Conservation (phyloP, 108 stramenopile genomes). For the Cyclotella sp. region DNA sequence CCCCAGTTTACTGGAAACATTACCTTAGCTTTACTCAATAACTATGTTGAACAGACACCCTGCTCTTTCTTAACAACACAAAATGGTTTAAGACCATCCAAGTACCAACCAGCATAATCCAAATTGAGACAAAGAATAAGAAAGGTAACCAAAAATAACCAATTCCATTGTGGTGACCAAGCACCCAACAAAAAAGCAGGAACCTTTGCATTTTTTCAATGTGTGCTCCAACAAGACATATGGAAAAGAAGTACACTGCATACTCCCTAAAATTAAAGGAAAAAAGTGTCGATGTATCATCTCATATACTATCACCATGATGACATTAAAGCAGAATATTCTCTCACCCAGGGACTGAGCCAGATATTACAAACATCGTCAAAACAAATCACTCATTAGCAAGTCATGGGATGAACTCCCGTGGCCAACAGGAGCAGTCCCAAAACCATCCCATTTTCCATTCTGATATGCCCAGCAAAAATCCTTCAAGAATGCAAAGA, state of each 20-base stretch:
- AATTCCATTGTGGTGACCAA: constrained; percentile 69
- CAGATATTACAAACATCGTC: constrained; percentile 63
- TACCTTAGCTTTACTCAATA: constrained; percentile 20
- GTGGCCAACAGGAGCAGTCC: constrained; percentile 78
- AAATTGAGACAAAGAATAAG: constrained; percentile 60
- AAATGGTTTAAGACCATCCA: constrained; percentile 67
- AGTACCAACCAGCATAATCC: constrained; percentile 56
- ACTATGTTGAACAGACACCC: constrained; percentile 11
- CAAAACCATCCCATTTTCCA: constrained; percentile 81
- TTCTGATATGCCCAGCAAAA: constrained; percentile 75
- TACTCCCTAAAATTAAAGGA: constrained; percentile 42
- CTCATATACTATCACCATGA: too few species aligned
- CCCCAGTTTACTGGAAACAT: too few species aligned
- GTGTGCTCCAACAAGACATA: constrained; percentile 66
- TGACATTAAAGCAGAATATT: too few species aligned
- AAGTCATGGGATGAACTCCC: too few species aligned
- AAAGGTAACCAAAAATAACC: constrained; percentile 62
- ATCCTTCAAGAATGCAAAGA: constrained; percentile 69
- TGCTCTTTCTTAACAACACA: constrained; percentile 47
- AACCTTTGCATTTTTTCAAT: constrained; percentile 70
- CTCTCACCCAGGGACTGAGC: neutral
- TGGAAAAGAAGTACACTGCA: constrained; percentile 68
- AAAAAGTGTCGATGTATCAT: too few species aligned
- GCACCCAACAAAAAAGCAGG: constrained; percentile 63
- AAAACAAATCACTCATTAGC: constrained; percentile 71